phyloP scores from a whole-genome alignment of 2,329 filamentous ascomycete genomes.

The Chrysosporium queenslandicum region DNA sequence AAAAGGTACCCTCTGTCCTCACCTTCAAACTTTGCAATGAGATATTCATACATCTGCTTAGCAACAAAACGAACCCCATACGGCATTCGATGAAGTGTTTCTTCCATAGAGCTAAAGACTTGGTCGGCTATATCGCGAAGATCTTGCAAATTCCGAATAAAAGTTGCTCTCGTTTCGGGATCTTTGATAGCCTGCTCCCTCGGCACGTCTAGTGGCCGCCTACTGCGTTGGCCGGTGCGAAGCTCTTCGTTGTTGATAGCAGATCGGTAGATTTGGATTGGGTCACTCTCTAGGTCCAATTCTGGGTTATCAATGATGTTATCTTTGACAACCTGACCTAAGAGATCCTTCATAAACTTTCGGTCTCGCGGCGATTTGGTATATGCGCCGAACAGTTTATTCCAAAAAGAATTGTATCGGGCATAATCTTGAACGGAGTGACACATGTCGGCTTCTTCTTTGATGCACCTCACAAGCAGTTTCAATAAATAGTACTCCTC shows the following conservation, averaged over 20 bases:
- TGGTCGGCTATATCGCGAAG: constrained; percentile 90
- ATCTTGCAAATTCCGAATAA: constrained; percentile 89
- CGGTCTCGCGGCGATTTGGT: constrained; percentile 82
- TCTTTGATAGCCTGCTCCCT: constrained; percentile 93
- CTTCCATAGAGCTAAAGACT: constrained; percentile 71
- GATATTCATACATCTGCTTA: constrained; percentile 70
- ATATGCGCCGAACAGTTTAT: constrained; percentile 75
- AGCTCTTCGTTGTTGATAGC: constrained; percentile 97
- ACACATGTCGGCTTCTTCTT: constrained; percentile 72
- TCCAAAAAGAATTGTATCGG: constrained; percentile 87
- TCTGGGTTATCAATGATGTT: constrained; percentile 88
- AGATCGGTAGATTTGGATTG: constrained; percentile 91
- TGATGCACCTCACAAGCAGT: constrained; percentile 68
- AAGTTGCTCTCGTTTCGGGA: constrained; percentile 79
- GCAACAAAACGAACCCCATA: constrained; percentile 85
- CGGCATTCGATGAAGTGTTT: constrained; percentile 76
- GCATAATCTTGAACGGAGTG: constrained; percentile 70
- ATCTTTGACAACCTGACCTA: constrained; percentile 76
- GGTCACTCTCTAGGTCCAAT: constrained; percentile 89
- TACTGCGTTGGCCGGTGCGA: constrained; percentile 74
- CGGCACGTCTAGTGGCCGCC: constrained; percentile 70
- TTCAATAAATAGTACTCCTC: constrained; percentile 97
- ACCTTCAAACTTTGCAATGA: constrained; percentile 66
- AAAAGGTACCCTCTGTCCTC: constrained; percentile 70
- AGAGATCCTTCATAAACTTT: constrained; percentile 78